Evolutionary conservation across 2,329 filamentous ascomycete genomes (phyloP).

Genomic region (Coleophoma cylindrospora): DNA sequence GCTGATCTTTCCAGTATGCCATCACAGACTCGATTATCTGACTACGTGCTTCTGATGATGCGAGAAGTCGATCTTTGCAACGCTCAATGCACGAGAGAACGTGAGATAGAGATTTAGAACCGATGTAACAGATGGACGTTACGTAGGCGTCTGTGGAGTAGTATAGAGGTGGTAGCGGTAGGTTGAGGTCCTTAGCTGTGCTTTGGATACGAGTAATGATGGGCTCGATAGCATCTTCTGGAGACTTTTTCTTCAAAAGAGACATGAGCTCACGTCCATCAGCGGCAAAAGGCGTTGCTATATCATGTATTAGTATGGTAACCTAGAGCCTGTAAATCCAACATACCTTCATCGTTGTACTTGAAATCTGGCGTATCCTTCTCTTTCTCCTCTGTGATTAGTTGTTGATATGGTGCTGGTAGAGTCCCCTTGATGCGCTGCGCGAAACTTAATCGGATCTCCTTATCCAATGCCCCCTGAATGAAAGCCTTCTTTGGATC

Average conservation of each 20-base stretch:
- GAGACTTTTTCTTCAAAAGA: conserved; percentile 77
- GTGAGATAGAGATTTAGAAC: conserved; percentile 93
- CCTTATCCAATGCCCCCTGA: conserved; percentile 84
- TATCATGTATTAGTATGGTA: conserved; percentile 9
- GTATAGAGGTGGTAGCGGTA: conserved; percentile 66
- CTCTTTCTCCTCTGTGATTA: conserved; percentile 85
- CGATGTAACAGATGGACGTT: conserved; percentile 88
- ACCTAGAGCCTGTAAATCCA: neutral
- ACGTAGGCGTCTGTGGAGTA: conserved; percentile 91
- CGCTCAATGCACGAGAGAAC: conserved; percentile 94
- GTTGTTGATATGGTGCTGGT: conserved; percentile 71
- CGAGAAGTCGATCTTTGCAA: conserved; percentile 81
- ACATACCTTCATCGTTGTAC: conserved; percentile 69
- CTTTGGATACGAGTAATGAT: conserved; percentile 76
- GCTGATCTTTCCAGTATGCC: conserved; percentile 88
- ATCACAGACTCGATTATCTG: conserved; percentile 92
- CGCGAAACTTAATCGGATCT: conserved; percentile 93
- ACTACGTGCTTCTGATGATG: conserved; percentile 69
- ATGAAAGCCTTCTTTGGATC: conserved; percentile 95
- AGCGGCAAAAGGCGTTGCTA: conserved; percentile 73
- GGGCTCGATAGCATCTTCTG: conserved; percentile 81
- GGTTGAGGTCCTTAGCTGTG: conserved; percentile 63
- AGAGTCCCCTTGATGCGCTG: conserved; percentile 93
- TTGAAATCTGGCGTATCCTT: conserved; percentile 97
- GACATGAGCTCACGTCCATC: conserved; percentile 80